A percentile compares a stretch with the other conserved stretches of the same genome.
phyloP scores from a whole-genome alignment of 208 protist genomes.

The Trypanosoma brucei region DNA sequence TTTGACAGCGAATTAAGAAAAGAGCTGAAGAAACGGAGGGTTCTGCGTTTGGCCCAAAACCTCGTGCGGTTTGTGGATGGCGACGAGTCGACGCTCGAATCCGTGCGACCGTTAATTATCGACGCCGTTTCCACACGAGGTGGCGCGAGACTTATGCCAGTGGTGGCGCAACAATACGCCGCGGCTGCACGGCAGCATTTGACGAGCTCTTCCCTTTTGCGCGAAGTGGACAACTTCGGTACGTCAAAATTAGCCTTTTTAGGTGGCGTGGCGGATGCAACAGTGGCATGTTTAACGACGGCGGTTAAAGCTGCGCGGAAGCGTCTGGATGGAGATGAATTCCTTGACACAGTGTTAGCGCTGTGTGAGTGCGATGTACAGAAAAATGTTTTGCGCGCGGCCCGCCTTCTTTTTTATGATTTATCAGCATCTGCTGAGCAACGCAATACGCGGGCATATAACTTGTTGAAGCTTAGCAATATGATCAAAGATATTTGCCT shows the following conservation, averaged over 20 bases:
- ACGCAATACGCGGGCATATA: constrained; percentile 23
- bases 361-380: constrained; percentile 35
- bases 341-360: constrained; percentile 27
- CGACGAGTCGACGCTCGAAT: constrained; percentile 11
- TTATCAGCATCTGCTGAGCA: constrained; percentile 25
- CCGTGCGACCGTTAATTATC: constrained; percentile 15
- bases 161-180: constrained; percentile 52
- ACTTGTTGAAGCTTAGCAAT: constrained; percentile 25
- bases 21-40: constrained; percentile 32
- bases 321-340: constrained; percentile 32
- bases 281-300: constrained; percentile 2
- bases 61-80: constrained; percentile 36
- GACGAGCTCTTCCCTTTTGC: constrained; percentile 19
- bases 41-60: constrained; percentile 43
- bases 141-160: constrained; percentile 33
- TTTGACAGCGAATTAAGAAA: constrained; percentile 22
- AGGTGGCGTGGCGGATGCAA: constrained; percentile 5
- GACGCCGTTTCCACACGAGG: constrained; percentile 49
- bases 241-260: constrained; percentile 26
- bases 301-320: constrained; percentile 12
- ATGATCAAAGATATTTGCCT: constrained; percentile 17
- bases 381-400: constrained; percentile 36
- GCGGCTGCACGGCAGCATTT: constrained; percentile 39
- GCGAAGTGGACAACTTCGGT: constrained; percentile 46
- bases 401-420: constrained; percentile 39